A percentile compares a stretch with the other conserved stretches of the same genome.
These are phyloP conservation scores for Globisporangium lucens DNA, from an alignment of 352 stramenopile species.

Conservation along the genomic window DNA sequence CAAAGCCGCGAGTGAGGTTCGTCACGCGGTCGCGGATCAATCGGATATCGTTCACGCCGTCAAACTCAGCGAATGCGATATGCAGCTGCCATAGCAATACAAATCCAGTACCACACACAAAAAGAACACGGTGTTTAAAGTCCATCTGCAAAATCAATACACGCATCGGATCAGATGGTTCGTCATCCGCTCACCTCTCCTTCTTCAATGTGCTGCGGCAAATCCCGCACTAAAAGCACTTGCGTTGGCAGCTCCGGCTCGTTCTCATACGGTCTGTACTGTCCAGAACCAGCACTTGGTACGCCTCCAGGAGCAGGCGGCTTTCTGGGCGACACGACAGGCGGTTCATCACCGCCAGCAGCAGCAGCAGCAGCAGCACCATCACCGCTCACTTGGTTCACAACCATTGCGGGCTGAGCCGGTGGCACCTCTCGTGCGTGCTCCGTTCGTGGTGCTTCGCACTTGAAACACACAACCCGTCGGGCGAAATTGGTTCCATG, in stretches of 20 bases:
- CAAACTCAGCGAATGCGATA: constrained; percentile 58
- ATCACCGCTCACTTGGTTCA: neutral
- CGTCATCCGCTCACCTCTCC: constrained; percentile 39
- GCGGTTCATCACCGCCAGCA: neutral
- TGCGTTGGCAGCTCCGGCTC: constrained; percentile 35
- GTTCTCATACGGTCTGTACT: constrained; percentile 6
- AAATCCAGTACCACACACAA: neutral
- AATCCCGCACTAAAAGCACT: constrained; percentile 66
- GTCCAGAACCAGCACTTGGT: neutral
- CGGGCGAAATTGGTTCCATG: constrained; percentile 71
- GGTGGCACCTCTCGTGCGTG: constrained; percentile 35
- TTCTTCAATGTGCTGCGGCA: constrained; percentile 74
- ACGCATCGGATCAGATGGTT: no score
- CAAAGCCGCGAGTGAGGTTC: constrained; percentile 67
- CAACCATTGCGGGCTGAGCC: neutral
- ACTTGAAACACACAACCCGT: constrained; percentile 70
- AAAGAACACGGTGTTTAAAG: neutral
- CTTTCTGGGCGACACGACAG: neutral
- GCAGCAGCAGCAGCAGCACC: no score
- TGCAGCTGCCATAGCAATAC: constrained; percentile 47
- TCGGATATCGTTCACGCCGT: constrained; percentile 66
- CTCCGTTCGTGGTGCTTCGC: constrained; percentile 36
- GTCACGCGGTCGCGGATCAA: constrained; percentile 71
- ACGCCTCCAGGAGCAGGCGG: neutral
- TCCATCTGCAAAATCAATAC: neutral